Evolutionary conservation across 2,329 filamentous ascomycete species (phyloP), one percentile per base, ranked within the genome.

Genomic region (Trichoderma brevicompactum): DNA sequence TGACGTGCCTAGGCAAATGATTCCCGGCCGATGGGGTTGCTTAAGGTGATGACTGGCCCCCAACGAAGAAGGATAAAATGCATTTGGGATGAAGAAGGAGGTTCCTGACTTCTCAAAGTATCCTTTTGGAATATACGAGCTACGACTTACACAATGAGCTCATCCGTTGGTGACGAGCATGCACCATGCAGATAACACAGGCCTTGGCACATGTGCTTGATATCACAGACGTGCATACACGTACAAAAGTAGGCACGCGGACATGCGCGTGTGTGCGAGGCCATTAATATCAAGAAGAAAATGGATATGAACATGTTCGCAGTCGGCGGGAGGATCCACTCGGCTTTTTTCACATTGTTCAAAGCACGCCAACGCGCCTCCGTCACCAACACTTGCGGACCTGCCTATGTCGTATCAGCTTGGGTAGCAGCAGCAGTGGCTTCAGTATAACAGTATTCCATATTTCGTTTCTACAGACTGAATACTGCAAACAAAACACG

Each of bases 131-230:
- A 28, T 28, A 28, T 28, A 28, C 23, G 23, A 28, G 23, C 2
- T 28, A 28, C 23, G 23, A 28, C 23, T 50, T 8, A 50, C 28
- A n/a, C 28, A 34, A 10, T n/a, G 48, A 50, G 48, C 23, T 23
- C 48, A 50, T 52, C 8, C n/a, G 36, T 55, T 55, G 52, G 52
- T 55, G 52, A 55, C 40, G 52, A 40, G 23, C 38, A 41, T 43
- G 52, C 52, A 41, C 52, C 52, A 38, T 41, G 52, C 52, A 54
- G 52, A 55, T 10, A 17, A 38, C 36, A 38, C 3, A 38, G 7
- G 36, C 36, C 52, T 41, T 55, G 19, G 52, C 52, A 5, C 52
- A 38, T 10, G 36, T 38, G 36, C 7, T 38, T 38, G 36, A 38
- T 38, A 38, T 10, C 36, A 28, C 23, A 28, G 23, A 28, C 23